phyloP scores from a whole-genome alignment of 352 stramenopile genomes.

The Pythium insidiosum region DNA sequence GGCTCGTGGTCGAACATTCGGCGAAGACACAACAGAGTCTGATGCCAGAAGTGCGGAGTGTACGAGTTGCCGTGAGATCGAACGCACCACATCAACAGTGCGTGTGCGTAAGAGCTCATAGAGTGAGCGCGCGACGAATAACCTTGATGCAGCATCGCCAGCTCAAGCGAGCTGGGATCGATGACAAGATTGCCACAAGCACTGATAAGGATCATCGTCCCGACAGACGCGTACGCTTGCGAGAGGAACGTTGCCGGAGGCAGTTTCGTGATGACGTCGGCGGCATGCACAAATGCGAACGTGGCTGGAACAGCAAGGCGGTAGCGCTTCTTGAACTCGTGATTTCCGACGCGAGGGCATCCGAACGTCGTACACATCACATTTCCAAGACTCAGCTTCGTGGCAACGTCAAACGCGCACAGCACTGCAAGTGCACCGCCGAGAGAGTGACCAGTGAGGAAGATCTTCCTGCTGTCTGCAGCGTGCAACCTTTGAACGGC shows the following conservation, averaged over 20 bases:
- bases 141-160: conserved; percentile 24
- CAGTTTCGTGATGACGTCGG: conserved; percentile 32
- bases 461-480: conserved; percentile 15
- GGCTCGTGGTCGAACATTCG: conserved; percentile 16
- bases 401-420: conserved; percentile 29
- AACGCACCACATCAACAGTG: conserved; percentile 33
- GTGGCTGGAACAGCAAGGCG: conserved; percentile 20
- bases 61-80: conserved; percentile 24
- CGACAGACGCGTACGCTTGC: conserved; percentile 28
- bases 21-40: conserved; percentile 19
- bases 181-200: conserved; percentile 35
- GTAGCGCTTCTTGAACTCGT: conserved; percentile 31
- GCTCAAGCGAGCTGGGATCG: conserved; percentile 28
- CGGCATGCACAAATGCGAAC: conserved; percentile 34
- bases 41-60: conserved; percentile 24
- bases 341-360: conserved; percentile 28
- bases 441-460: conserved; percentile 32
- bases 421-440: conserved; percentile 31
- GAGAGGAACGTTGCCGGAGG: conserved; percentile 28
- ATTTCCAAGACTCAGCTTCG: conserved; percentile 18
- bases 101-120: conserved; percentile 29
- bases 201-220: conserved; percentile 27
- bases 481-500: conserved; percentile 12
- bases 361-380: conserved; percentile 34
- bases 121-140: conserved; percentile 29